Evolutionary conservation across 139 green algal species (phyloP), one percentile per base, ranked within the genome.

Genomic region (Edaphochlamys debaryana): DNA sequence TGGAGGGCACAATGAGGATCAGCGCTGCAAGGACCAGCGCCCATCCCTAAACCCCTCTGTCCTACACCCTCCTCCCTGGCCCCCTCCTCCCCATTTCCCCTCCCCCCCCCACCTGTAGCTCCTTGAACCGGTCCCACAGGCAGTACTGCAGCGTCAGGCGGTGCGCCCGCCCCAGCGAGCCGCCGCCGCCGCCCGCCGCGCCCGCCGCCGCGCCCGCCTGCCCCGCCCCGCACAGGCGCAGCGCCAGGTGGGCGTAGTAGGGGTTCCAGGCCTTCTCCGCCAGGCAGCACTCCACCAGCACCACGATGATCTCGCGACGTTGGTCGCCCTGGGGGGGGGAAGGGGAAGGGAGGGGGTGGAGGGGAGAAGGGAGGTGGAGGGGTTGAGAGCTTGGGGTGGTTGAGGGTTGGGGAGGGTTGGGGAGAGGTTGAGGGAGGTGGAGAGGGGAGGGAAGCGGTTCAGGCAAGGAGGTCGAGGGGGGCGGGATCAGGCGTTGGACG

Each of bases 51-150:
- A 54, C 45, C 45, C 11, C 45, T 54, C 45, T 54, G 45, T 54
- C 11, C 45, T 22, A 54, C 45, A 9, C 45, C 45, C 9, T 62
- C 52, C 52, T 29, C 4, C 52, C 17, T 62, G 9, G 13, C 52
- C 52, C 15, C 17, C 17, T 6, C 20, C 29, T 25, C 52, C 52
- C 48, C 15, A 15, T 54, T 54, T 54, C 48, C 52, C 41, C 62
- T n/a, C n/a, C n/a, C n/a, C 32, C 32, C 42, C 69, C 58, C 50
- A 76, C 79, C 79, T 76, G 66, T 4, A 93, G 42, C 76, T 91
- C 85, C 70, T 94, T 93, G 79, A 95, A 87, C 36, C 94, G 89
- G 88, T 98, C 95, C 95, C 95, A 98, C 41, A 98, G 42, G 86
- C 89, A 93, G 85, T 92, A 98, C 91, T 93, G 87, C 74, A 87